Conservation (phyloP, 768 basidiomycete species). For the Rhizopogon salebrosus region DNA sequence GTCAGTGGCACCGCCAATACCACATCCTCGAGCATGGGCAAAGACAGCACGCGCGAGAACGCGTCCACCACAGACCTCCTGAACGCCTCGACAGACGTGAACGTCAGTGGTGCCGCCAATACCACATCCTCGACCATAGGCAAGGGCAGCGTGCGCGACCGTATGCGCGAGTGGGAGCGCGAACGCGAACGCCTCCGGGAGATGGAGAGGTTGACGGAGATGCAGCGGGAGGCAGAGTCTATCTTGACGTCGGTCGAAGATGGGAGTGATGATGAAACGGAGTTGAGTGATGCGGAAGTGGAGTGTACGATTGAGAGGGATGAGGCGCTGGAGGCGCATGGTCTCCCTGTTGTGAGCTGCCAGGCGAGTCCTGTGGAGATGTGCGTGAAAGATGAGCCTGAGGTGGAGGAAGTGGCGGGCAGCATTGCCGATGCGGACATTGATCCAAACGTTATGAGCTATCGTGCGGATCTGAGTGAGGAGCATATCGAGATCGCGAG, state of each 20-base stretch:
- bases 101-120: background rate
- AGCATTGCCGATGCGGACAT: slow-evolving; percentile 7
- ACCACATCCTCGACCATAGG: slow-evolving; percentile 7
- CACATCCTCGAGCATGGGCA: slow-evolving; percentile 10
- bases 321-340: slow-evolving; percentile 13
- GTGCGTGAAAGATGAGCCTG: background rate
- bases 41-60: slow-evolving; percentile 39
- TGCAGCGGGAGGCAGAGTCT: slow-evolving; percentile 37
- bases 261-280: slow-evolving; percentile 28
- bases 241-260: slow-evolving; percentile 21
- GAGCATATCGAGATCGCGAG: slow-evolving; percentile 26
- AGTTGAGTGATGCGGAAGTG: slow-evolving; percentile 20
- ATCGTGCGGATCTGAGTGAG: slow-evolving; percentile 16
- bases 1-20: background rate
- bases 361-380: slow-evolving; percentile 1
- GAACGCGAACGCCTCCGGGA: slow-evolving; percentile 66
- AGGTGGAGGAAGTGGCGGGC: slow-evolving; percentile 2
- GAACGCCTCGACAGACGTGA: slow-evolving; percentile 5
- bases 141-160: slow-evolving; percentile 41
- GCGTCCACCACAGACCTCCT: slow-evolving; percentile 15
- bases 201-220: slow-evolving; percentile 58
- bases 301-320: slow-evolving; percentile 24
- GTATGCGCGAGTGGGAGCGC: slow-evolving; percentile 73
- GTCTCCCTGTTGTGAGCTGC: slow-evolving; percentile 5
- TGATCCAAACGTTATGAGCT: background rate